Conservation (phyloP, 2,329 filamentous ascomycete genomes). For the Pseudogymnoascus sp. region DNA sequence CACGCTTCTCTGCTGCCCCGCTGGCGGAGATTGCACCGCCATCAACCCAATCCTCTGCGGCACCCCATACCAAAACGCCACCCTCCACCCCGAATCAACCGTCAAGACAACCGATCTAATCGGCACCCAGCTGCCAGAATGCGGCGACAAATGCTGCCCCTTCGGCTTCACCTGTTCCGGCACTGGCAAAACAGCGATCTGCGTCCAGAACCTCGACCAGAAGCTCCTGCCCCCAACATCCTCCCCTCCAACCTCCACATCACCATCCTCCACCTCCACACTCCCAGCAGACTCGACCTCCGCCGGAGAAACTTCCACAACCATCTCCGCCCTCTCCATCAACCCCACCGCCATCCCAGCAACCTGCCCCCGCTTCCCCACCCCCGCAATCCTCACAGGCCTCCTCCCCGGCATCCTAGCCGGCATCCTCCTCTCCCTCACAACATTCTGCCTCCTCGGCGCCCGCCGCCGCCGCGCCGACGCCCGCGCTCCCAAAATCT, state of each 20-base stretch:
- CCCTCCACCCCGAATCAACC: slow-evolving; percentile 47
- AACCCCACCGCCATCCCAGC: slow-evolving; percentile 18
- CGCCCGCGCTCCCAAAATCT: slow-evolving; percentile 42
- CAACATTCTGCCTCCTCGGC: slow-evolving; percentile 35
- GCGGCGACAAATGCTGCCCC: slow-evolving; percentile 60
- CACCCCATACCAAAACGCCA: slow-evolving; percentile 53
- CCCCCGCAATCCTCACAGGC: slow-evolving; percentile 23
- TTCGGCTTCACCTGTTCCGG: slow-evolving; percentile 60
- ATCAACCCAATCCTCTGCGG: slow-evolving; percentile 63
- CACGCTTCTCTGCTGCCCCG: slow-evolving; percentile 66
- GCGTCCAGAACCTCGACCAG: slow-evolving; percentile 49
- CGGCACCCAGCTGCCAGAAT: slow-evolving; percentile 46
- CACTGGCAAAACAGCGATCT: slow-evolving; percentile 29
- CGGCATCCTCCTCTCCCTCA: slow-evolving; percentile 40
- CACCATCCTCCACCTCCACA: slow-evolving; percentile 23
- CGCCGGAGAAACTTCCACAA: slow-evolving; percentile 13
- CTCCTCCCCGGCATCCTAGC: slow-evolving; percentile 40
- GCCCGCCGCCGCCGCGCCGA: slow-evolving; percentile 21
- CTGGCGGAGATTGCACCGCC: slow-evolving; percentile 48
- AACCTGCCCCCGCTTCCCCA: slow-evolving; percentile 25
- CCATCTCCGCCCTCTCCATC: slow-evolving; percentile 18
- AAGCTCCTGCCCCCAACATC: slow-evolving; percentile 30
- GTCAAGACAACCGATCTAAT: slow-evolving; percentile 62
- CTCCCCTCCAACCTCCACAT: slow-evolving; percentile 20
- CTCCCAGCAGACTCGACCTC: slow-evolving; percentile 21